A percentile compares a stretch with the other conserved stretches of the same genome.
phyloP scores from a whole-genome alignment of 345 rosid species.

The Zanthoxylum bungeanum region DNA sequence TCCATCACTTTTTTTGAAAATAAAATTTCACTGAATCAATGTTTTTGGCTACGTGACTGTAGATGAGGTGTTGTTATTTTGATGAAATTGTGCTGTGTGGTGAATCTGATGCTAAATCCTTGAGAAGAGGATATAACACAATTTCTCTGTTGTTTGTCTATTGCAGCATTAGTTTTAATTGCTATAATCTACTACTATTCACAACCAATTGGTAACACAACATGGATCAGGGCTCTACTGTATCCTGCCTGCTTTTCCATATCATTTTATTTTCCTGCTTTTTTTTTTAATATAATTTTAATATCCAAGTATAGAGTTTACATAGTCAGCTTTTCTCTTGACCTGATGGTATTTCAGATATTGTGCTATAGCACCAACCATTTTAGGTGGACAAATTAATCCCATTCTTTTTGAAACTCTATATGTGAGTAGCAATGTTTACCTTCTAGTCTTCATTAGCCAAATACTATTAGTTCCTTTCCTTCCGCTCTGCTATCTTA shows the following conservation, averaged over 20 bases:
- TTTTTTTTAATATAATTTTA: neutral
- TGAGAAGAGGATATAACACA: conserved; percentile 14
- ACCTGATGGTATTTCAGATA: conserved; percentile 45
- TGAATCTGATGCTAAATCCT: conserved; percentile 8
- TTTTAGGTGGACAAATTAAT: conserved; percentile 77
- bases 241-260: conserved; percentile 41
- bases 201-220: conserved; percentile 41
- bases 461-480: neutral
- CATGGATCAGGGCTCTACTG: conserved; percentile 66
- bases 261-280: neutral
- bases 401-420: conserved; percentile 88
- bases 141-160: conserved; percentile 12
- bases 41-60: too few species aligned
- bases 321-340: conserved; percentile 25
- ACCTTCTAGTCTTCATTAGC: neutral
- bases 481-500: neutral
- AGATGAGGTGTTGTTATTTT: neutral
- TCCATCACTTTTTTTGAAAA: too few species aligned
- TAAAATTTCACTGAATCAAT: too few species aligned
- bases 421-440: conserved; percentile 51
- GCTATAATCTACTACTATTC: conserved; percentile 67
- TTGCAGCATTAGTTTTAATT: conserved; percentile 70
- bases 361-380: conserved; percentile 80
- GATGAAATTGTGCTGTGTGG: neutral
- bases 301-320: conserved; percentile 2